Conservation (phyloP, 2,329 filamentous ascomycete genomes). For the Trichoderma sp. region DNA sequence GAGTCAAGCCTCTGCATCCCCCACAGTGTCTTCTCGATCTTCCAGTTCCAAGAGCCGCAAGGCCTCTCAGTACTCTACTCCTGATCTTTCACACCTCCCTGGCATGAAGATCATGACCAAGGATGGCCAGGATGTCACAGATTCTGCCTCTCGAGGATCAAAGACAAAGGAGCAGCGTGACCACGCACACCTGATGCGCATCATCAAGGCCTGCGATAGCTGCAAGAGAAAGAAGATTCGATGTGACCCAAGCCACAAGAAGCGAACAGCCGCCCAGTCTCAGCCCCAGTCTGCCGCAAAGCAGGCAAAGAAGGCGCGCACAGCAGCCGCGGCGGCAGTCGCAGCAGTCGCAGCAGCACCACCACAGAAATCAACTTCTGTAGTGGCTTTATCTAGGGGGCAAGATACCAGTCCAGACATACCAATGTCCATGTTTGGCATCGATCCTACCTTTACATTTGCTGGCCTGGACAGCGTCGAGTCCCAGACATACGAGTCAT, state of each 20-base stretch:
- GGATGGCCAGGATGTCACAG: slow-evolving; percentile 65
- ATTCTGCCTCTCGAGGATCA: slow-evolving; percentile 63
- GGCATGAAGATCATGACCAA: slow-evolving; percentile 70
- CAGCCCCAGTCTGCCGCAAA: slow-evolving; percentile 41
- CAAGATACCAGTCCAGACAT: slow-evolving; percentile 5
- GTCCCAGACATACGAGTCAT: slow-evolving; percentile 39
- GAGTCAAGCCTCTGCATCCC: slow-evolving; percentile 43
- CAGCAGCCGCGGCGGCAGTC: slow-evolving; percentile 30
- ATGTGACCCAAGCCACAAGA: slow-evolving; percentile 64
- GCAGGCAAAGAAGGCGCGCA: slow-evolving; percentile 49
- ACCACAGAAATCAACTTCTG: slow-evolving; percentile 8
- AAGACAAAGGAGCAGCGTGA: slow-evolving; percentile 71
- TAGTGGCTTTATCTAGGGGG: not conserved
- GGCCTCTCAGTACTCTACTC: slow-evolving; percentile 38
- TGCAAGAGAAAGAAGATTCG: slow-evolving; percentile 67
- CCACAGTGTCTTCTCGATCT: slow-evolving; percentile 38
- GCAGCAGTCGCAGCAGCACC: slow-evolving; percentile 31
- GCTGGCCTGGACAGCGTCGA: slow-evolving; percentile 33
- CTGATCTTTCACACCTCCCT: slow-evolving; percentile 58
- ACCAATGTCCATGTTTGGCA: slow-evolving; percentile 24
- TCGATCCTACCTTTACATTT: slow-evolving; percentile 34
- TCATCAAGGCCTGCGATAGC: slow-evolving; percentile 68
- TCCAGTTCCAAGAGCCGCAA: slow-evolving; percentile 35
- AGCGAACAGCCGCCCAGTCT: slow-evolving; percentile 44
- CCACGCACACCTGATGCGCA: slow-evolving; percentile 68